Evolutionary conservation across 805 yeast genomes (phyloP).

Genomic region (Candida coleopterorum): DNA sequence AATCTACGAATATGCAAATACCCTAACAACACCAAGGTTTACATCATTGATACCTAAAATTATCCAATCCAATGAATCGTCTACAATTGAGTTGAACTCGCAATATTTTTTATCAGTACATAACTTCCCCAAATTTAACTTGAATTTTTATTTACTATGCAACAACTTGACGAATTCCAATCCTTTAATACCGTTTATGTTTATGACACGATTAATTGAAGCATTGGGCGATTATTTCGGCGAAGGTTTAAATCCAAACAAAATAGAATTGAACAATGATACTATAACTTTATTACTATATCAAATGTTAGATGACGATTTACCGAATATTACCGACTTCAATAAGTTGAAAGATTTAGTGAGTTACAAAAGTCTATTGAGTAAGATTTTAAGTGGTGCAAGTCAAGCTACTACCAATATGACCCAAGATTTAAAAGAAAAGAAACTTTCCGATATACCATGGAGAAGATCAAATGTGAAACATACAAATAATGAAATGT

Average conservation of each 20-base stretch:
- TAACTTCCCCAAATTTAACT: constrained; percentile 1
- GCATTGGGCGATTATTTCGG: constrained; percentile 58
- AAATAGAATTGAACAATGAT: constrained; percentile 66
- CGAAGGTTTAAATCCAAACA: constrained; percentile 31
- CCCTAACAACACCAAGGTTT: constrained; percentile 29
- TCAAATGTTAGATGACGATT: constrained; percentile 75
- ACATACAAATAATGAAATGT: constrained; percentile 78
- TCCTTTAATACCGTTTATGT: constrained; percentile 52
- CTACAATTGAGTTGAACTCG: constrained; percentile 5
- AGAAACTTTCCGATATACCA: constrained; percentile 36
- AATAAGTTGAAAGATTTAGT: constrained; percentile 66
- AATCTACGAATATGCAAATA: constrained; percentile 32
- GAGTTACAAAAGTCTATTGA: constrained; percentile 57
- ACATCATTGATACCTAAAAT: constrained; percentile 17
- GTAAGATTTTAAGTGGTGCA: constrained; percentile 44
- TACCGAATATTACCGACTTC: constrained; percentile 67
- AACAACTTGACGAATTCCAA: constrained; percentile 19
- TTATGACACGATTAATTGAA: constrained; percentile 46
- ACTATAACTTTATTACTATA: constrained; percentile 64
- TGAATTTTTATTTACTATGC: constrained; percentile 7
- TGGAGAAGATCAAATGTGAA: constrained; percentile 78
- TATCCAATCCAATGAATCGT: constrained; percentile 1
- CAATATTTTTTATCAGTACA: constrained; percentile 5
- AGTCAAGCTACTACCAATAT: constrained; percentile 17
- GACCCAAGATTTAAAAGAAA: background rate